Conservation (phyloP, 495 filamentous ascomycete genomes). For the Ramalina peruviana region DNA sequence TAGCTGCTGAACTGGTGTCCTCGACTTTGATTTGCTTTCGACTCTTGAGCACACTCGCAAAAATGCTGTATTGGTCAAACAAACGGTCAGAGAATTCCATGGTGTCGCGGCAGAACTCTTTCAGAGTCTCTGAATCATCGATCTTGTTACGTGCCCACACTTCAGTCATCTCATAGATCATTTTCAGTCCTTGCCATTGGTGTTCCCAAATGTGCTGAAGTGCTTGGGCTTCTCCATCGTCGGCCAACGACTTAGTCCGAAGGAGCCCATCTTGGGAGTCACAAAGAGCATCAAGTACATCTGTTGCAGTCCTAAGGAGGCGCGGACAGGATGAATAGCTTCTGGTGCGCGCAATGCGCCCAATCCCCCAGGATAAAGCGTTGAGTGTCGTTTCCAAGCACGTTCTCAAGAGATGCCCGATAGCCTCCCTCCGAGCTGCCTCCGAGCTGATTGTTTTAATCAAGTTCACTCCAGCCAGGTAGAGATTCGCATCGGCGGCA, state of each 20-base stretch:
- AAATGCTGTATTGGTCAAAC: conserved; percentile 67
- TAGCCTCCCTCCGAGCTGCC: conserved; percentile 54
- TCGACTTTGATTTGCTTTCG: conserved; percentile 19
- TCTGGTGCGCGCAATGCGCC: conserved; percentile 38
- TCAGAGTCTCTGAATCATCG: conserved; percentile 59
- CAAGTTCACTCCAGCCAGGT: conserved; percentile 61
- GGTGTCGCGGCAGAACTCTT: conserved; percentile 81
- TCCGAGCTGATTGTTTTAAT: conserved; percentile 67
- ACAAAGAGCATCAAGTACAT: conserved; percentile 70
- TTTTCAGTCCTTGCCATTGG: conserved; percentile 62
- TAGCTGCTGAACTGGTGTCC: conserved; percentile 27
- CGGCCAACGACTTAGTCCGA: conserved; percentile 43
- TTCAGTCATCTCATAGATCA: conserved; percentile 75
- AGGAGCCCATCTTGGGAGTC: conserved; percentile 69
- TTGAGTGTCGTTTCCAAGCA: conserved; percentile 49
- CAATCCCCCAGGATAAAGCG: conserved; percentile 45
- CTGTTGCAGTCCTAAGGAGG: conserved; percentile 58
- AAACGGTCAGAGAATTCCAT: conserved; percentile 84
- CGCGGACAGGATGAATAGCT: conserved; percentile 54
- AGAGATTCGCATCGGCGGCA: conserved; percentile 53
- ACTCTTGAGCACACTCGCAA: conserved; percentile 50
- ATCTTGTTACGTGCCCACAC: conserved; percentile 41
- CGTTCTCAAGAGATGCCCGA: conserved; percentile 50
- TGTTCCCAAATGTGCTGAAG: conserved; percentile 67
- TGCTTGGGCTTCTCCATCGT: conserved; percentile 44